Percentiles rank a stretch among this genome's conserved stretches.
Evolutionary conservation across 805 yeast genomes (phyloP).

Genomic region (Torulaspora microellipsoides): DNA sequence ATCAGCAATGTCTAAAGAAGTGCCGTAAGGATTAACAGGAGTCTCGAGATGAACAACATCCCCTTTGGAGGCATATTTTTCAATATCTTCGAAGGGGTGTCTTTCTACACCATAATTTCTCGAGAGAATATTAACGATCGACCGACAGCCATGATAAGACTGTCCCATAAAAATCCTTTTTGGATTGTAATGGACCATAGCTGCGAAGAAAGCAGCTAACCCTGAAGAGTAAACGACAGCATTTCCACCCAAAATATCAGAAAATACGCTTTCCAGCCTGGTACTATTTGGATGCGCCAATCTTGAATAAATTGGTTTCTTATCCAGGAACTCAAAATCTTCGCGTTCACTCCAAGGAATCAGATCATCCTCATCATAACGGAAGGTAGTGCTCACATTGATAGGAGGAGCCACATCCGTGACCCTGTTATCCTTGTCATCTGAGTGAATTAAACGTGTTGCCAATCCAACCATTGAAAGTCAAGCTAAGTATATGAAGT

Average conservation of each 20-base stretch:
- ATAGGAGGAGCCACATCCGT: conserved; percentile 74
- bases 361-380: conserved; percentile 55
- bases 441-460: conserved; percentile 66
- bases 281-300: conserved; percentile 67
- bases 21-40: conserved; percentile 83
- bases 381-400: conserved; percentile 73
- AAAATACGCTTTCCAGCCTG: conserved; percentile 62
- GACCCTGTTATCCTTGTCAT: conserved; percentile 52
- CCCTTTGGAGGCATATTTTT: conserved; percentile 44
- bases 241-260: conserved; percentile 55
- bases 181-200: conserved; percentile 66
- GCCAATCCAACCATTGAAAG: conserved; percentile 38
- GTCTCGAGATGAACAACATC: conserved; percentile 83
- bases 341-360: conserved; percentile 41
- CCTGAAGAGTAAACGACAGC: conserved; percentile 76
- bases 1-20: conserved; percentile 53
- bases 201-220: conserved; percentile 72
- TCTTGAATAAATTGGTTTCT: conserved; percentile 60
- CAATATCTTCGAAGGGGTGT: conserved; percentile 49
- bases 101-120: conserved; percentile 56
- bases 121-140: conserved; percentile 57
- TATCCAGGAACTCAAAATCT: conserved; percentile 33
- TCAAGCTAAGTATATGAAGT: no score
- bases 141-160: conserved; percentile 83
- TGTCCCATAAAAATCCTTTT: conserved; percentile 68